A percentile compares a stretch with the other conserved stretches of the same genome.
Conservation (phyloP, 805 yeast genomes). For the Saccharomyces eubayanus region DNA sequence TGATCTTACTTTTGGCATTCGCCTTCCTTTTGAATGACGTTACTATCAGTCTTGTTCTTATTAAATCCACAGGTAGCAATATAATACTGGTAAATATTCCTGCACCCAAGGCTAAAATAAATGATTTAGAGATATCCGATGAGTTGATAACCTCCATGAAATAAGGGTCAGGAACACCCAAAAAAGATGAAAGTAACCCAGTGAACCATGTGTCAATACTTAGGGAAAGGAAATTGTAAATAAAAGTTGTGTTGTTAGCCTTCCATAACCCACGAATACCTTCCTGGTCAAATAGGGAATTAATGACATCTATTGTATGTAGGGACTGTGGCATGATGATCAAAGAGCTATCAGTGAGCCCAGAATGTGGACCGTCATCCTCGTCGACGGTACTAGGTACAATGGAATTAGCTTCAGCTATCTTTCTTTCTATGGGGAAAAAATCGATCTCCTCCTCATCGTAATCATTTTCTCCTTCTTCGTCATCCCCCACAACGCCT, state of each 20-base stretch:
- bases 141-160: slow-evolving; percentile 77
- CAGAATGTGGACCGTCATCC: slow-evolving; percentile 2
- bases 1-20: slow-evolving; percentile 1
- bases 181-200: slow-evolving; percentile 72
- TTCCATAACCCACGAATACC: slow-evolving; percentile 67
- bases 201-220: slow-evolving; percentile 89
- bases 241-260: slow-evolving; percentile 71
- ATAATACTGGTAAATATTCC: slow-evolving; percentile 64
- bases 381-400: slow-evolving; percentile 1
- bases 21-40: slow-evolving; percentile 35
- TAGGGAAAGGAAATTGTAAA: slow-evolving; percentile 62
- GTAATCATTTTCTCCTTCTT: slow-evolving; percentile 19
- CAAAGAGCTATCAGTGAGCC: neutral
- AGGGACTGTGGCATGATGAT: slow-evolving; percentile 47
- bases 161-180: slow-evolving; percentile 81
- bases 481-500: slow-evolving; percentile 19
- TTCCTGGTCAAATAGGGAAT: slow-evolving; percentile 55
- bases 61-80: slow-evolving; percentile 73
- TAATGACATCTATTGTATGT: slow-evolving; percentile 58
- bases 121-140: slow-evolving; percentile 33
- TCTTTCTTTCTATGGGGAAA: slow-evolving; percentile 9
- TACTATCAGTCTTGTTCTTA: slow-evolving; percentile 67
- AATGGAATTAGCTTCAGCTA: neutral
- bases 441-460: slow-evolving; percentile 35
- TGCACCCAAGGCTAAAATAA: slow-evolving; percentile 29